Evolutionary conservation across 2,329 filamentous ascomycete genomes (phyloP).

Genomic region (Penicillium capsulatum): DNA sequence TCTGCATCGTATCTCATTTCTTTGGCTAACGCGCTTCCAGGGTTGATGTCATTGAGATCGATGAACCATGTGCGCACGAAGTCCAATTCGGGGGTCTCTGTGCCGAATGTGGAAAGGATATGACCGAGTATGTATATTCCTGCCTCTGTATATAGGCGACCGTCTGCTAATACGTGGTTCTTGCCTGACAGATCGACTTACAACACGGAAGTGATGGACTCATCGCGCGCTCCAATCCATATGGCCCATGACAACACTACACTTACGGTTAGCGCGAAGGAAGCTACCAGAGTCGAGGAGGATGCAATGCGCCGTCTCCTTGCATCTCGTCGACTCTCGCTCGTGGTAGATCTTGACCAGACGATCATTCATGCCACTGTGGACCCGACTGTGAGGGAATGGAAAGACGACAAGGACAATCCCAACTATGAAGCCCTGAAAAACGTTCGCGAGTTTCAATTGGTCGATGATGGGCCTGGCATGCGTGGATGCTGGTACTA

Average conservation of each 20-base stretch:
- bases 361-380: conserved; percentile 98
- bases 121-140: conserved; percentile 64
- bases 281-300: conserved; percentile 77
- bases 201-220: conserved; percentile 73
- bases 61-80: conserved; percentile 87
- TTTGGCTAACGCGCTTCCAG: conserved; percentile 34
- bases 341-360: conserved; percentile 96
- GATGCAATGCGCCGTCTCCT: conserved; percentile 81
- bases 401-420: conserved; percentile 82
- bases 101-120: conserved; percentile 88
- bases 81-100: conserved; percentile 89
- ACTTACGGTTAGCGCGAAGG: conserved; percentile 75
- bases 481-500: conserved; percentile 89
- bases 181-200: conserved; percentile 58
- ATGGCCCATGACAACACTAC: conserved; percentile 90
- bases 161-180: conserved; percentile 1
- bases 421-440: conserved; percentile 89
- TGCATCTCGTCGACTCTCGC: conserved; percentile 74
- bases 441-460: conserved; percentile 81
- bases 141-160: neutral
- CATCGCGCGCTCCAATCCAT: conserved; percentile 83
- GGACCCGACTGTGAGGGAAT: conserved; percentile 92
- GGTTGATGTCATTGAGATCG: conserved; percentile 65
- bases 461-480: conserved; percentile 76
- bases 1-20: neutral